A percentile compares a stretch with the other conserved stretches of the same genome.
Conservation (phyloP, 495 filamentous ascomycete genomes). For the Annulohypoxylon bovei region DNA sequence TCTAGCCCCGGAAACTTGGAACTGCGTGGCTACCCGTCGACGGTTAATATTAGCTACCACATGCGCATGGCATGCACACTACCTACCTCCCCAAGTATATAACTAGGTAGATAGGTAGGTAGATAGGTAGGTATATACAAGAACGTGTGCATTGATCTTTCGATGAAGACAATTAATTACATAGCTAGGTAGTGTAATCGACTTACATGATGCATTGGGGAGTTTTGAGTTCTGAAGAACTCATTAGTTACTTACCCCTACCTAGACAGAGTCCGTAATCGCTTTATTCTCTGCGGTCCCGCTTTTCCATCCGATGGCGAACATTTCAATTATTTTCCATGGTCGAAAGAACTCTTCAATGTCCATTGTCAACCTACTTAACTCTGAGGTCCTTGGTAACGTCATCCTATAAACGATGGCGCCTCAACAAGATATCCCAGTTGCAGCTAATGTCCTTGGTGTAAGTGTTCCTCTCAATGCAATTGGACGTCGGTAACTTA, state of each 20-base stretch:
- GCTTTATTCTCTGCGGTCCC: not conserved
- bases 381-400: not conserved
- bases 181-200: no score
- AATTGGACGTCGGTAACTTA: not conserved
- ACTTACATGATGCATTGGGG: no score
- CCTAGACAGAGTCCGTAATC: constrained; percentile 7
- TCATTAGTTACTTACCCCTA: not conserved
- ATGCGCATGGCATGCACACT: not conserved
- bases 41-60: not conserved
- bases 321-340: not conserved
- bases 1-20: not conserved
- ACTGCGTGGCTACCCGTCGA: not conserved
- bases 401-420: constrained; percentile 47
- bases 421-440: constrained; percentile 55
- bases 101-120: no score
- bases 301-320: not conserved
- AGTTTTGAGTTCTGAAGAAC: not conserved
- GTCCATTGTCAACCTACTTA: not conserved
- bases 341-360: not conserved
- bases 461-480: constrained; percentile 46
- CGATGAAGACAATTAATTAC: no score
- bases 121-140: no score
- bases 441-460: constrained; percentile 61
- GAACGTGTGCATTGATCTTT: no score
- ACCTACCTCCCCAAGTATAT: no score